Base-by-base conservation (phyloP, 805 yeast species). In the Candida glaebosa region DNA sequence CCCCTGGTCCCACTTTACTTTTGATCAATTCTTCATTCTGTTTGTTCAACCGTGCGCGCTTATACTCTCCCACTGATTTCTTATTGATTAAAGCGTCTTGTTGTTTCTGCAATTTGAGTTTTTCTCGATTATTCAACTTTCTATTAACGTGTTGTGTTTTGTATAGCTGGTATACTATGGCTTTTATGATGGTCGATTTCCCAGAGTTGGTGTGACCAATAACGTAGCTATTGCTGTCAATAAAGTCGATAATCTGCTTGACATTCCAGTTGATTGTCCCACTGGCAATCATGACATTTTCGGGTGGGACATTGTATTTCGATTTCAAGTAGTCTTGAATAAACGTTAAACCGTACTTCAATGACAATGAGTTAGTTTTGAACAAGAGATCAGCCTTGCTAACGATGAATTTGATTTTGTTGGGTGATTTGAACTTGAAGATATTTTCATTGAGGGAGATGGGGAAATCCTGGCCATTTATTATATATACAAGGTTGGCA, bases 391-490 rank as follows among this genome's bases (percentile, higher is more conserved):
- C 84, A 14, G 60, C 44, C 43, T 73, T 73, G 20, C 69, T 74
- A 14, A 76, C 53, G 2, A 73, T 57, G 39, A 69, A 72, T 35
- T 61, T 61, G 18, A 75, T 50, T 4, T 65, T 59, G n/a, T 50
- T 41, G 0, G 71, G 61, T 3, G 63, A 49, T 22, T 71, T 50
- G 34, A 56, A 57, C 30, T 65, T 52, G 18, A 67, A 52, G 6
- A 77, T 59, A 2, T 53, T 48, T 5, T 54, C 50, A 43, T 73
- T 63, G 2, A 82, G 52, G 5, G 82, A 71, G 31, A 83, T 62
- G 1, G 96, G 96, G 54, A 87, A 86, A 49, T 87, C 95, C 10
- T 73, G 58, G 1, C 84, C 79, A 26, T 84, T 81, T 7, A 83
- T 65, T 1, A 85, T 78, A 53, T 84, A 81, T 2, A 82, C 72